Evolutionary conservation across 2,329 filamentous ascomycete species (phyloP), one percentile per base, ranked within the genome.

Genomic region (Aspergillus sp.): DNA sequence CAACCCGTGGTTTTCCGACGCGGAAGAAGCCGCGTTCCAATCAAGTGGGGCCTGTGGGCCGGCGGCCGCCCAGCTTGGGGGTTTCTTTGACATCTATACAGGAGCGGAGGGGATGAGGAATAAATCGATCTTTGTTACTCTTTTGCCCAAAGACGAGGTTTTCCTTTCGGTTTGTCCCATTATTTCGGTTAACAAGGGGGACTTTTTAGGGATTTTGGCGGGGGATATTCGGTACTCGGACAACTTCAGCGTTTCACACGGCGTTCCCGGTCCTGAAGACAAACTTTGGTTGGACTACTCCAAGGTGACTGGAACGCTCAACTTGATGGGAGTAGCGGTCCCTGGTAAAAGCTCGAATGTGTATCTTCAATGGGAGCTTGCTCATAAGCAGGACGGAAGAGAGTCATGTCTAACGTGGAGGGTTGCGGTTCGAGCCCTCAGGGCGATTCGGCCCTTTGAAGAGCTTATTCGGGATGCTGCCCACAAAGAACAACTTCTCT

Each of bases 1-100:
- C 16, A 64, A 63, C 51, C 36, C 16, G 12, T 66, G 59, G 64
- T 49, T 26, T 31, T 64, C 55, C 12, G 49, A 16, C 39, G 53
- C 39, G 16, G 64, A 66, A 26, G 56, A 58, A 55, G 47, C 46
- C 4, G 22, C 20, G 20, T 54, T 54, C 32, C 31, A 32, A 32
- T 32, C 31, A 32, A 32, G 31, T 32, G 31, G 31, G 31, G 31
- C 31, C 3, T 32, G 1, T 32, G 31, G 31, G 31, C 31, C 31
- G 31, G 31, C 31, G 31, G 31, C 31, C 31, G 31, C 31, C 31
- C 31, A 32, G 31, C 31, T 32, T 32, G 31, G 31, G 31, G 31
- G 31, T 32, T 32, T 32, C 31, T 32, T 32, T 32, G 31, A 32
- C 31, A 32, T 32, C 1, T 32, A 32, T 32, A 32, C 31, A 32